phyloP scores from a whole-genome alignment of 2,329 filamentous ascomycete genomes.

The Penicillium sp. region DNA sequence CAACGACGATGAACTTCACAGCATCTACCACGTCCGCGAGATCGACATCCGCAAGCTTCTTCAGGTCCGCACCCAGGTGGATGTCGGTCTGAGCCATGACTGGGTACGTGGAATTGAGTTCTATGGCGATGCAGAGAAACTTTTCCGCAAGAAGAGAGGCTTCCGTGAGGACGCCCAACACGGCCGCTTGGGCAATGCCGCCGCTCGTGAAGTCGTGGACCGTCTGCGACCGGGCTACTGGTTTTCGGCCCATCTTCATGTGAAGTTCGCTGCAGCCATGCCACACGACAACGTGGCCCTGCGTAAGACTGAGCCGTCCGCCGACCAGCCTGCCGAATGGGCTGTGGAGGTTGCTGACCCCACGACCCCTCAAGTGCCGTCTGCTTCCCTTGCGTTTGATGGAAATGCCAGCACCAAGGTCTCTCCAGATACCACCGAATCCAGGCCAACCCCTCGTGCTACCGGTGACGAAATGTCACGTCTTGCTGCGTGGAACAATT shows the following conservation, averaged over 20 bases:
- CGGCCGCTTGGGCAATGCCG: slow-evolving; percentile 74
- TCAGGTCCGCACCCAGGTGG: slow-evolving; percentile 79
- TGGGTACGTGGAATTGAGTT: slow-evolving; percentile 86
- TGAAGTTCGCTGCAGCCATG: slow-evolving; percentile 72
- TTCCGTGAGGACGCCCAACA: slow-evolving; percentile 74
- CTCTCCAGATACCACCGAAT: background rate
- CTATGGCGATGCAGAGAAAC: slow-evolving; percentile 64
- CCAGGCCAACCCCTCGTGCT: background rate
- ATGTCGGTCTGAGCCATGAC: slow-evolving; percentile 90
- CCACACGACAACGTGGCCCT: slow-evolving; percentile 40
- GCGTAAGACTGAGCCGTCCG: background rate
- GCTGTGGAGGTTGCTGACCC: background rate
- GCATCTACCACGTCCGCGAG: slow-evolving; percentile 86
- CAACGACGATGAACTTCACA: slow-evolving; percentile 69
- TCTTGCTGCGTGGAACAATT: background rate
- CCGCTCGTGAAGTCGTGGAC: slow-evolving; percentile 77
- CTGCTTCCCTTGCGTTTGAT: background rate
- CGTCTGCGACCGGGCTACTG: slow-evolving; percentile 78
- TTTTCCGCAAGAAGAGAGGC: slow-evolving; percentile 72
- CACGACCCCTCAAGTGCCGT: background rate
- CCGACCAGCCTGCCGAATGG: slow-evolving; percentile 9
- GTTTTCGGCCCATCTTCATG: slow-evolving; percentile 93
- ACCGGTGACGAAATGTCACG: background rate
- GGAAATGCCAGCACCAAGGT: background rate
- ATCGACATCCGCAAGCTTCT: slow-evolving; percentile 87